A percentile compares a stretch with the other conserved stretches of the same genome.
Evolutionary conservation across 257 asterid genomes (phyloP).

Genomic region (Orobanche coerulescens): DNA sequence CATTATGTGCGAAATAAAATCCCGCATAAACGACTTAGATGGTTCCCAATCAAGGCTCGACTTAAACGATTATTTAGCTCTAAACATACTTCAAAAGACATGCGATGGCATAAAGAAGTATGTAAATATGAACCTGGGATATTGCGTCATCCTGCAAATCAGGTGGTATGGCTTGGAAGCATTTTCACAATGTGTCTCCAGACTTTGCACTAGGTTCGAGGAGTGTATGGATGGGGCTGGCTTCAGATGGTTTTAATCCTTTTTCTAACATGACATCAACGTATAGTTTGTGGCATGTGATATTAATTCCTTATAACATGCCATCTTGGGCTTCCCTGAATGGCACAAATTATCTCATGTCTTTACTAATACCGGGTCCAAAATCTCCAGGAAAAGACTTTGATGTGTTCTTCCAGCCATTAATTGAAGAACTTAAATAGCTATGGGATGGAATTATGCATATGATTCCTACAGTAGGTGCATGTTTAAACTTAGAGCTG

Average conservation of each 20-base stretch:
- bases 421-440: background rate
- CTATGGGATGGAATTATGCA: background rate
- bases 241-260: background rate
- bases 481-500: background rate
- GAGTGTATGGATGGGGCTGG: background rate
- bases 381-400: background rate
- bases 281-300: background rate
- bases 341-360: background rate
- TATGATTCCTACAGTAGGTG: background rate
- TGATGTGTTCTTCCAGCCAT: background rate
- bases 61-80: background rate
- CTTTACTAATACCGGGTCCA: background rate
- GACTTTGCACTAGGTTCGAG: background rate
- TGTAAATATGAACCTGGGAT: background rate
- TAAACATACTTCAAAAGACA: background rate
- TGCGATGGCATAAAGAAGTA: constrained; percentile 5
- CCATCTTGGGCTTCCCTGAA: background rate
- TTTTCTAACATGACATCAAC: background rate
- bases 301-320: background rate
- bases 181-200: background rate
- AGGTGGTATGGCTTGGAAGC: background rate
- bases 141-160: background rate
- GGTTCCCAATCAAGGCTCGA: background rate
- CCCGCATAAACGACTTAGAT: background rate
- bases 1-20: background rate